Evolutionary conservation across 495 filamentous ascomycete species (phyloP).

Genomic region (Penicillium chermesinum): DNA sequence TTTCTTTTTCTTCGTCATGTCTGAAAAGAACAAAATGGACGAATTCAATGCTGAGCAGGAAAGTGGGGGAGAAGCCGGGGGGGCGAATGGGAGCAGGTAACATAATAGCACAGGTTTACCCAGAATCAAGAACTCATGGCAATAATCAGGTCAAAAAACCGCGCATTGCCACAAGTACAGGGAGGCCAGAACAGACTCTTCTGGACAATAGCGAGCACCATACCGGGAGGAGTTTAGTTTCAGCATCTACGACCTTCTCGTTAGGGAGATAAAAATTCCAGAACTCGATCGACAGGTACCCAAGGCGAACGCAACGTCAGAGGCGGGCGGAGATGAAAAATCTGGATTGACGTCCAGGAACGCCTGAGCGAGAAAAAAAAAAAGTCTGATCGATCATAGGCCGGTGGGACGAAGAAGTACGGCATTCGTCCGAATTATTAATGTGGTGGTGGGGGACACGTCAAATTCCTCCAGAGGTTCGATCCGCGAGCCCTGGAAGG

Average conservation of each 20-base stretch:
- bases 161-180: neutral
- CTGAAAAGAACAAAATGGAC: no score
- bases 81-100: no score
- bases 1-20: no score
- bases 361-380: no score
- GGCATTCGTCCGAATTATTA: neutral
- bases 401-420: neutral
- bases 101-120: no score
- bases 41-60: no score
- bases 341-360: neutral
- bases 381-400: neutral
- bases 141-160: neutral
- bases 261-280: constrained; percentile 5
- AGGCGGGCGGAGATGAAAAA: constrained; percentile 9
- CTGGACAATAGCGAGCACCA: neutral
- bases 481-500: no score
- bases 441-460: neutral
- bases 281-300: constrained; percentile 23
- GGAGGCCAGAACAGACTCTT: no score
- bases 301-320: constrained; percentile 21
- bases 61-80: no score
- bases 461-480: neutral
- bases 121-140: no score
- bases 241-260: neutral
- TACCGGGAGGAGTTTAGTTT: neutral